These are phyloP conservation scores for Passiflora organensis DNA, from an alignment of 345 rosid genomes.

Conservation along the genomic window DNA sequence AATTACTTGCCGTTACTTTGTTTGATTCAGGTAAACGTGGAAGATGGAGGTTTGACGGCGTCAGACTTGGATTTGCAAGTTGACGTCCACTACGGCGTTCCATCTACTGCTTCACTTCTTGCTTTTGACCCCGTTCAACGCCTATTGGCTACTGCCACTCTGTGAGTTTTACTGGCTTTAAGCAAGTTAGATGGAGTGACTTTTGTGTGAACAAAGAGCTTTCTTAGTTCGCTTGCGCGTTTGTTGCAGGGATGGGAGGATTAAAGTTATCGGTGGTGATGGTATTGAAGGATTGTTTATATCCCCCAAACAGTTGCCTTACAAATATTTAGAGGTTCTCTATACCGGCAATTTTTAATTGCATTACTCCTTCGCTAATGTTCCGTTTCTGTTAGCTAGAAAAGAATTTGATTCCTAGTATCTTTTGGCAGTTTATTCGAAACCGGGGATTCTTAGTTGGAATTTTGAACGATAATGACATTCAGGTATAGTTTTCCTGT, in stretches of 20 bases:
- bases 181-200: background rate
- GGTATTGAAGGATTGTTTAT: slow-evolving; percentile 71
- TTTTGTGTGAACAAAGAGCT: background rate
- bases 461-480: slow-evolving; percentile 63
- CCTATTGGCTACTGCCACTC: slow-evolving; percentile 73
- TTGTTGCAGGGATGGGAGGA: slow-evolving; percentile 69
- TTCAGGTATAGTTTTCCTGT: slow-evolving; percentile 48
- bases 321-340: slow-evolving; percentile 55
- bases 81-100: slow-evolving; percentile 67
- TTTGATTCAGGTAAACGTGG: slow-evolving; percentile 9
- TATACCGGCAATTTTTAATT: no score
- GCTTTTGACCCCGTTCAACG: slow-evolving; percentile 74
- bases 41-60: slow-evolving; percentile 11
- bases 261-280: slow-evolving; percentile 80
- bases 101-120: slow-evolving; percentile 71
- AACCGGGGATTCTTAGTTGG: slow-evolving; percentile 71
- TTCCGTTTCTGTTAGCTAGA: background rate
- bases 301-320: slow-evolving; percentile 63
- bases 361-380: slow-evolving; percentile 1
- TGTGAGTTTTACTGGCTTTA: slow-evolving; percentile 39
- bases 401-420: background rate
- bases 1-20: background rate
- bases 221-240: slow-evolving; percentile 1
- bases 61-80: slow-evolving; percentile 52
- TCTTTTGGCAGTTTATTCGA: slow-evolving; percentile 55